Evolutionary conservation across 2,329 filamentous ascomycete species (phyloP).

Genomic region (Alternaria panax): DNA sequence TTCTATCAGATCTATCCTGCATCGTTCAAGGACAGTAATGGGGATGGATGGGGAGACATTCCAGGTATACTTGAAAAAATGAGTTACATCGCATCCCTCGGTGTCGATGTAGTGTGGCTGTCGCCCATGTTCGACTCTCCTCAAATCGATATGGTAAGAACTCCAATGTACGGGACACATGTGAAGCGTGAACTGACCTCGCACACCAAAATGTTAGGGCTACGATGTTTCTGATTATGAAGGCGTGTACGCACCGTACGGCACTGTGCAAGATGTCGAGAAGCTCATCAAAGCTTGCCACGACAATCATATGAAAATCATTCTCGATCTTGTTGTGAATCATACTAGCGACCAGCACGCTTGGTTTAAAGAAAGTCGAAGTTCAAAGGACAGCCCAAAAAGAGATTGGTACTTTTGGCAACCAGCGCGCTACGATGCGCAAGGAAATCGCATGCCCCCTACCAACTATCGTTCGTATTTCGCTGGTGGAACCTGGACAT

Average conservation of each 20-base stretch:
- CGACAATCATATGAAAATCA: conserved; percentile 70
- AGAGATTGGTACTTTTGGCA: conserved; percentile 77
- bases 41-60: conserved; percentile 68
- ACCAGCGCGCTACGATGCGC: conserved; percentile 59
- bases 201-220: conserved; percentile 44
- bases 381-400: conserved; percentile 68
- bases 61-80: conserved; percentile 49
- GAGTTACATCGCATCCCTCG: conserved; percentile 62
- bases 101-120: conserved; percentile 71
- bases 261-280: conserved; percentile 71
- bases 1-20: conserved; percentile 34
- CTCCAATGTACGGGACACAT: not conserved
- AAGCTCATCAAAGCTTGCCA: conserved; percentile 67
- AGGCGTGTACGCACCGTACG: conserved; percentile 69
- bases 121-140: conserved; percentile 72
- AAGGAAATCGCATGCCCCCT: conserved; percentile 65
- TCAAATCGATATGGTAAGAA: conserved; percentile 65
- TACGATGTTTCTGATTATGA: conserved; percentile 76
- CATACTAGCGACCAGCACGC: conserved; percentile 76
- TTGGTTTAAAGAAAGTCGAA: conserved; percentile 74
- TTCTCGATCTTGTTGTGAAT: conserved; percentile 80
- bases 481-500: conserved; percentile 52
- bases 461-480: conserved; percentile 61
- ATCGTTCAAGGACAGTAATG: conserved; percentile 58
- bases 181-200: not conserved